Base-by-base conservation (phyloP, 148 eudicot species). In the Chenopodium formosanum region DNA sequence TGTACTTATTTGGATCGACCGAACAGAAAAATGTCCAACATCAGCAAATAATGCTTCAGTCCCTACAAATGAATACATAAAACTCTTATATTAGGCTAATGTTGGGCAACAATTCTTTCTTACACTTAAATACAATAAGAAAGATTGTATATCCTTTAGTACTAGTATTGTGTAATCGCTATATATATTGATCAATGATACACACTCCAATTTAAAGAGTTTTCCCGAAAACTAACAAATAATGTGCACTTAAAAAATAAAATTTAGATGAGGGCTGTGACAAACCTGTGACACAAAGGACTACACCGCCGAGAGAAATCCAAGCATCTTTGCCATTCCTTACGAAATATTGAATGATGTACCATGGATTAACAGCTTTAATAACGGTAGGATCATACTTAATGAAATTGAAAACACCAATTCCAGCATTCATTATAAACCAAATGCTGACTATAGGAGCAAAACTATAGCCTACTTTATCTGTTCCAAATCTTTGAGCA, bases 1-100 rank as follows among this genome's bases (percentile, higher is more conserved):
- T 80, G 80, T 88, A 74, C 91, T 88, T 63, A 88, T 46, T 37
- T 86, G 90, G 5, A 88, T 86, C 0, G 90, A 84, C 53, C 81
- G 83, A 1, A 88, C 87, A 7, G 89, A 84, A 78, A 88, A 88
- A 70, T 88, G 91, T 2, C 87, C 89, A 10, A 88, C 76, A 74
- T 88, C 91, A 2, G 90, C 89, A 62, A 88, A 88, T 12, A 88
- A 80, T 60, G 90, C 90, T 65, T 86, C 90, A 4, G 87, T 85
- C 50, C 89, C 89, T 84, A 76, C 73, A 64, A 20, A 77, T 19
- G 22, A 3, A 40, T 3, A 46, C 1, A 25, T 46, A n/a, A 70
- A 70, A 34, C 37, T 34, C 4, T 3, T 34, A 34, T 34, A 34
- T 34, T 34, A 3, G 37, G 37, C 37, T 34, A 34, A 32, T 2